These are phyloP conservation scores for Fomitopsis palustris DNA, from an alignment of 1,284 basidiomycete species.

Conservation along the genomic window DNA sequence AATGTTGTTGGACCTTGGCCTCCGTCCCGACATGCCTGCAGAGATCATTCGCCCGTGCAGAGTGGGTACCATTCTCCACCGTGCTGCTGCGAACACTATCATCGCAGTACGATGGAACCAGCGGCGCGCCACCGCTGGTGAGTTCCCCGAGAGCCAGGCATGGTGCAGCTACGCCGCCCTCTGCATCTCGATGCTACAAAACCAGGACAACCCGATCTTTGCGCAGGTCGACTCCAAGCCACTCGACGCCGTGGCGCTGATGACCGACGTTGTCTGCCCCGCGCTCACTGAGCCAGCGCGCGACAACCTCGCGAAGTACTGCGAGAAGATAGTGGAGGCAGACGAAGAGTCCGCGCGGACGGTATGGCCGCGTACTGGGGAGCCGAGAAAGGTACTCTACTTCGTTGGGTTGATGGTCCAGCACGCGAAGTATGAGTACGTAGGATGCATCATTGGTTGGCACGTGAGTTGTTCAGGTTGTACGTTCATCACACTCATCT, in stretches of 20 bases:
- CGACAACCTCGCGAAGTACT: constrained; percentile 9
- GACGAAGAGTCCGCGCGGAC: constrained; percentile 30
- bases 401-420: constrained; percentile 53
- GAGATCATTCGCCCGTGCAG: constrained; percentile 8
- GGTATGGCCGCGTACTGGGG: constrained; percentile 24
- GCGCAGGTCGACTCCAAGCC: constrained; percentile 12
- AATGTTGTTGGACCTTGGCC: constrained; percentile 28
- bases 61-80: constrained; percentile 10
- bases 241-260: constrained; percentile 13
- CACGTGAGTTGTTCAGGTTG: constrained; percentile 46
- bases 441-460: constrained; percentile 51
- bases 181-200: constrained; percentile 4
- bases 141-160: neutral
- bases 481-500: no score
- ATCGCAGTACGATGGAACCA: constrained; percentile 6
- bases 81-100: constrained; percentile 16
- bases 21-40: constrained; percentile 15
- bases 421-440: constrained; percentile 40
- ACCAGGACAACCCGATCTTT: constrained; percentile 2
- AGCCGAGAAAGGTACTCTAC: constrained; percentile 29
- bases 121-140: neutral
- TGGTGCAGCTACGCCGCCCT: constrained; percentile 10
- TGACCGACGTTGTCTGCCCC: constrained; percentile 9
- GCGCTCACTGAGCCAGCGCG: neutral
- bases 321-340: constrained; percentile 25